Evolutionary conservation across 2,329 filamentous ascomycete genomes (phyloP).

Genomic region (Calonectria hawksworthii): DNA sequence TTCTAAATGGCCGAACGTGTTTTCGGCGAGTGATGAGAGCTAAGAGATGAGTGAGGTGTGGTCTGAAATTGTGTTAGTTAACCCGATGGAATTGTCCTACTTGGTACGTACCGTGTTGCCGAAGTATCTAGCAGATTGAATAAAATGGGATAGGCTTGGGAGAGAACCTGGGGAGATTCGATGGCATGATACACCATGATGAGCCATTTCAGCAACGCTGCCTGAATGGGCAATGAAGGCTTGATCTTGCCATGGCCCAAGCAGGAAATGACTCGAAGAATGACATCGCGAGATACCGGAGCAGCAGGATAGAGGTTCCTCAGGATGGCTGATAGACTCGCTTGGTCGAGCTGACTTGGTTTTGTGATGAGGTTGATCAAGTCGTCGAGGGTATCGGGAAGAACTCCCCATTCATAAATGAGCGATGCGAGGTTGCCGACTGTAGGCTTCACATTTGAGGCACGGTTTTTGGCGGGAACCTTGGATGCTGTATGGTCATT

Average conservation of each 20-base stretch:
- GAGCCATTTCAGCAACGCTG: constrained; percentile 82
- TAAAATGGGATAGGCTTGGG: constrained; percentile 79
- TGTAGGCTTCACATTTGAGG: constrained; percentile 71
- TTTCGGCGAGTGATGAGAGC: constrained; percentile 84
- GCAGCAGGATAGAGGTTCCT: constrained; percentile 83
- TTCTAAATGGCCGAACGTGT: constrained; percentile 87
- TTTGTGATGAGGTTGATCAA: constrained; percentile 77
- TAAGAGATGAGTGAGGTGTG: constrained; percentile 80
- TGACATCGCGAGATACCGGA: constrained; percentile 70
- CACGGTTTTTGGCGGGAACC: constrained; percentile 75
- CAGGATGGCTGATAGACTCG: constrained; percentile 76
- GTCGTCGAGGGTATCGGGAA: constrained; percentile 69
- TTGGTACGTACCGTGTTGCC: constrained; percentile 72
- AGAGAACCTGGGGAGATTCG: constrained; percentile 73
- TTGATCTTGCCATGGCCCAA: constrained; percentile 85
- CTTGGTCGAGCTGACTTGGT: constrained; percentile 81
- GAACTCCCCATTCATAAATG: constrained; percentile 78
- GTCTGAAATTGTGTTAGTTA: constrained; percentile 53
- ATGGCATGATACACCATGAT: constrained; percentile 81
- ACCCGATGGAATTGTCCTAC: not conserved
- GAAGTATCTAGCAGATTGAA: constrained; percentile 89
- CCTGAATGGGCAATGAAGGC: constrained; percentile 79
- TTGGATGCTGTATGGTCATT: constrained; percentile 63
- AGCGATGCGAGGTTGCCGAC: constrained; percentile 74
- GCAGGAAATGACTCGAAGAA: constrained; percentile 77